A percentile compares a stretch with the other conserved stretches of the same genome.
These are phyloP conservation scores for Ophiostoma pallidulum DNA, from an alignment of 2,329 filamentous ascomycete genomes.

Conservation along the genomic window DNA sequence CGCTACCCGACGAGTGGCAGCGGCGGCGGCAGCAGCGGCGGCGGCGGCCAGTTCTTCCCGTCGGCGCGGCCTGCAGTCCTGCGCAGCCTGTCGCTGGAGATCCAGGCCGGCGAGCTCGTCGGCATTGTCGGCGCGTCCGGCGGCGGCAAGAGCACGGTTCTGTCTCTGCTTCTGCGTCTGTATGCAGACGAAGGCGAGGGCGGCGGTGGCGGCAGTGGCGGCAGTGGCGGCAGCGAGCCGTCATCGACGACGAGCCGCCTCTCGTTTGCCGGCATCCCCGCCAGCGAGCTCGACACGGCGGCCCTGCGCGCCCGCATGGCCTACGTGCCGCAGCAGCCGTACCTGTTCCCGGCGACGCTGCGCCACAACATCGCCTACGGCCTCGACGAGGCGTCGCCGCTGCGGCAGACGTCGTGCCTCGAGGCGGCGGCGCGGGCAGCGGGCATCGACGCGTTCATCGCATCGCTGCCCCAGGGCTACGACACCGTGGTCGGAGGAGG, in stretches of 20 bases:
- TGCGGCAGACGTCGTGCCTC: slow-evolving; percentile 37
- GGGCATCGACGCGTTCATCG: slow-evolving; percentile 68
- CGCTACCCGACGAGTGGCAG: slow-evolving; percentile 46
- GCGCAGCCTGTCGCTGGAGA: slow-evolving; percentile 52
- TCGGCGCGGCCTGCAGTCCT: slow-evolving; percentile 43
- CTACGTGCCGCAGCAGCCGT: slow-evolving; percentile 61
- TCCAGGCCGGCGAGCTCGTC: slow-evolving; percentile 55
- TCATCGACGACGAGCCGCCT: no score
- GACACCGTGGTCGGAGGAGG: slow-evolving; percentile 61
- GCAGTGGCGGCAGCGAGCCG: no score
- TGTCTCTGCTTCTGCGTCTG: slow-evolving; percentile 63
- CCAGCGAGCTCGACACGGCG: slow-evolving; percentile 48
- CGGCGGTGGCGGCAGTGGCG: no score
- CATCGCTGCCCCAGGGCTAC: slow-evolving; percentile 61
- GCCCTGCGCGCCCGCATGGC: slow-evolving; percentile 53
- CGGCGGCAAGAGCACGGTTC: slow-evolving; percentile 82
- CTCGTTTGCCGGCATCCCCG: slow-evolving; percentile 49
- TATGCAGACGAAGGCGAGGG: slow-evolving; percentile 34
- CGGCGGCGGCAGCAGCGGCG: slow-evolving; percentile 18
- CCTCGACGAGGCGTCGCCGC: slow-evolving; percentile 43
- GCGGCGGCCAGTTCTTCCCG: neutral
- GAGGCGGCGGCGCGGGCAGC: slow-evolving; percentile 45
- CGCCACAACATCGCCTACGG: slow-evolving; percentile 79
- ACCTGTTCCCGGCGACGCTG: slow-evolving; percentile 69
- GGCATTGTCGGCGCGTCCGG: slow-evolving; percentile 80